Evolutionary conservation across 2,329 filamentous ascomycete species (phyloP).

Genomic region (Fusarium nurragi): DNA sequence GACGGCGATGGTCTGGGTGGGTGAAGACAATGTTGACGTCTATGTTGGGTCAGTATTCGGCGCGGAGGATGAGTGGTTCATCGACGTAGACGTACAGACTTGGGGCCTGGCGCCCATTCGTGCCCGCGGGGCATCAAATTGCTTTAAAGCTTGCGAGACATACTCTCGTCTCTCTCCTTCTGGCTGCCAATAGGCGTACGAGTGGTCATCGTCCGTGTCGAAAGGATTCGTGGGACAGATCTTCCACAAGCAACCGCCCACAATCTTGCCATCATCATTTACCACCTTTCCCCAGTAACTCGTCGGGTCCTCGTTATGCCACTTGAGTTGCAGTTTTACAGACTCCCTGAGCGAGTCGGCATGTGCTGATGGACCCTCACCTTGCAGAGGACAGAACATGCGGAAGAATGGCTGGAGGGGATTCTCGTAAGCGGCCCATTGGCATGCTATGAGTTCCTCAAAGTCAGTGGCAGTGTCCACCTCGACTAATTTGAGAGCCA

Average conservation of each 20-base stretch:
- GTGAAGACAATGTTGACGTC: slow-evolving; percentile 39
- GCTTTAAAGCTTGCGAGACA: slow-evolving; percentile 27
- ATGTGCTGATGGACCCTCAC: slow-evolving; percentile 12
- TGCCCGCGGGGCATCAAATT: slow-evolving; percentile 30
- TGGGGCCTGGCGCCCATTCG: slow-evolving; percentile 35
- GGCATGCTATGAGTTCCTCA: slow-evolving; percentile 30
- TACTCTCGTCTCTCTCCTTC: slow-evolving; percentile 34
- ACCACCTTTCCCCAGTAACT: slow-evolving; percentile 34
- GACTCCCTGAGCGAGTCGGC: slow-evolving; percentile 26
- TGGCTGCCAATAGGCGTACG: slow-evolving; percentile 29
- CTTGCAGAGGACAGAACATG: slow-evolving; percentile 34
- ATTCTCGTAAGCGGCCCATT: slow-evolving; percentile 32
- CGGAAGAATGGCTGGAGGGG: slow-evolving; percentile 33
- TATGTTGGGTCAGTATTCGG: background rate
- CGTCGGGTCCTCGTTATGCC: slow-evolving; percentile 26
- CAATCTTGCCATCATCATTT: slow-evolving; percentile 29
- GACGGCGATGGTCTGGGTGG: slow-evolving; percentile 33
- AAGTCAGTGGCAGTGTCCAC: slow-evolving; percentile 30
- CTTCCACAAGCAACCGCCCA: slow-evolving; percentile 38
- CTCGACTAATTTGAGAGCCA: slow-evolving; percentile 31
- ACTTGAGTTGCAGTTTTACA: slow-evolving; percentile 1
- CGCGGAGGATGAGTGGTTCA: background rate
- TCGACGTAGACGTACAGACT: slow-evolving; percentile 26
- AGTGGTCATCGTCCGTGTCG: slow-evolving; percentile 16
- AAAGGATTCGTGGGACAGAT: slow-evolving; percentile 25